These are phyloP conservation scores for Lagenidium giganteum DNA, from an alignment of 352 stramenopile species.

Conservation along the genomic window DNA sequence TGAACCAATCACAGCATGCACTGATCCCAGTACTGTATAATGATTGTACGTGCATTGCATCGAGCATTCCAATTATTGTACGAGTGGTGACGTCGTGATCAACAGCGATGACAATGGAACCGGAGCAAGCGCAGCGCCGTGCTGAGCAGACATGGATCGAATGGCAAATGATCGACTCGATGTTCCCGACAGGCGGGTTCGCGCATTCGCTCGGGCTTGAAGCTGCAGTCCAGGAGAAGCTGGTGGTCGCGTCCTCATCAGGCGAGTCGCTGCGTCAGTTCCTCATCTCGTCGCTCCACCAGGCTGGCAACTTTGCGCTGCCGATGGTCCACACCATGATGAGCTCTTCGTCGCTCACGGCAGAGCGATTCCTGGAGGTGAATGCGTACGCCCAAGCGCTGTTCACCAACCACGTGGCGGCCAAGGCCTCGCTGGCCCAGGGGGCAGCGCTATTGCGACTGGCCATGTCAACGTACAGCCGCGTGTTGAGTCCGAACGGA, in stretches of 20 bases:
- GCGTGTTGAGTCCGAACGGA: constrained; percentile 8
- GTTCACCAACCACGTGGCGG: constrained; percentile 75
- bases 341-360: constrained; percentile 30
- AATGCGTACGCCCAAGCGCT: constrained; percentile 50
- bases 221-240: constrained; percentile 62
- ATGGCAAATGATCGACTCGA: constrained; percentile 83
- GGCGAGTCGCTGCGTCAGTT: constrained; percentile 43
- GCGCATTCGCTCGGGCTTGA: constrained; percentile 78
- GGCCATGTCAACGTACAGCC: constrained; percentile 50
- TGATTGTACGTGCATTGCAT: no score
- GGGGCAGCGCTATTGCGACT: constrained; percentile 64
- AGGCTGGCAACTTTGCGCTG: constrained; percentile 69
- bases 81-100: no score
- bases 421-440: constrained; percentile 71
- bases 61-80: no score
- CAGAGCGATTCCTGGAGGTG: constrained; percentile 34
- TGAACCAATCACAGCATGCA: no score
- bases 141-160: constrained; percentile 50
- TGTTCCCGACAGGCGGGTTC: constrained; percentile 80
- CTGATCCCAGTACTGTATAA: no score
- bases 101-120: no score
- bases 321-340: constrained; percentile 71
- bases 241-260: constrained; percentile 28
- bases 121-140: no score
- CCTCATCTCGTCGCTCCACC: constrained; percentile 52